Conservation (phyloP, 805 yeast genomes). For the Candida oleophila region DNA sequence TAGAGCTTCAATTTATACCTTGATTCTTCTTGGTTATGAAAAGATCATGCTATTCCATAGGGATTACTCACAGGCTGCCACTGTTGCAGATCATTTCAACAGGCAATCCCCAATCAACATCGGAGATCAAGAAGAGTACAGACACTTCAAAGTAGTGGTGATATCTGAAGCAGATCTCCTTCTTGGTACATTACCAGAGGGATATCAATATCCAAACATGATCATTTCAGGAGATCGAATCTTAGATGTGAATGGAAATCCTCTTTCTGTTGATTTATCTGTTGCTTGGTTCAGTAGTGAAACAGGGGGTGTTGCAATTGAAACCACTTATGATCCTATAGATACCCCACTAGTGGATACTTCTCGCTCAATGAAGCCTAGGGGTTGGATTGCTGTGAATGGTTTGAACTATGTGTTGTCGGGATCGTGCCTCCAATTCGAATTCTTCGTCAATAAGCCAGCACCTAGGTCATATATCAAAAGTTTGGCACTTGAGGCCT, state of each 20-base stretch:
- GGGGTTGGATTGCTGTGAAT: conserved; percentile 14
- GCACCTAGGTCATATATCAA: conserved; percentile 15
- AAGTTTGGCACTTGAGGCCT: not conserved
- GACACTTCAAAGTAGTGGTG: not conserved
- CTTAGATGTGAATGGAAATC: conserved; percentile 9
- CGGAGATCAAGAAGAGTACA: conserved; percentile 3
- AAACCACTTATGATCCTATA: conserved; percentile 13
- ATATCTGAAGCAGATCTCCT: not conserved
- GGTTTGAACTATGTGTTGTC: conserved; percentile 15
- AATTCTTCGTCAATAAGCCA: conserved; percentile 15
- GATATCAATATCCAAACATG: conserved; percentile 8
- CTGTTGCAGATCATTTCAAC: conserved; percentile 10
- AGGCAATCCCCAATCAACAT: conserved; percentile 2
- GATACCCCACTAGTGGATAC: conserved; percentile 8
- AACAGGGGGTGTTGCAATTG: conserved; percentile 15
- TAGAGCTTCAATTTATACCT: conserved; percentile 16
- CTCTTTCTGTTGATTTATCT: conserved; percentile 9
- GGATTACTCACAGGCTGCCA: conserved; percentile 7
- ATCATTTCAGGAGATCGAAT: too few relatives aligned
- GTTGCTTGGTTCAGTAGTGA: conserved; percentile 13
- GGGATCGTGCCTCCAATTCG: conserved; percentile 15
- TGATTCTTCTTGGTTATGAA: conserved; percentile 13
- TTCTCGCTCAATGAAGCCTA: too few relatives aligned
- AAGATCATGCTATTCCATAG: conserved; percentile 13
- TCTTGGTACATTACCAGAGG: conserved; percentile 2